phyloP scores from a whole-genome alignment of 2,329 filamentous ascomycete genomes.

The Aaosphaeria arxii region DNA sequence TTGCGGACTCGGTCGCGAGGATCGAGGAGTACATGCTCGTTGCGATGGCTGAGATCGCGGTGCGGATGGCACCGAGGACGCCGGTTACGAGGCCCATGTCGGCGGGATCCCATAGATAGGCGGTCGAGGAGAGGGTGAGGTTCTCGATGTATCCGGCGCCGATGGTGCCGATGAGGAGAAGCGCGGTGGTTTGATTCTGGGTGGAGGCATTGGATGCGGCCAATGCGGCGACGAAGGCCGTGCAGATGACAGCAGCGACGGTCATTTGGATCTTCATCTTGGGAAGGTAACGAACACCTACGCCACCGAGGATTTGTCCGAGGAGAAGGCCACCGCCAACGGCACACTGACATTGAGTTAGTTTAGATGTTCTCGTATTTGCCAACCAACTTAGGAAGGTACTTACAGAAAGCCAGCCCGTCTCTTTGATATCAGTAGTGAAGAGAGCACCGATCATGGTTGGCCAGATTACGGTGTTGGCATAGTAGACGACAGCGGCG shows the following conservation, averaged over 20 bases:
- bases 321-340: conserved; percentile 31
- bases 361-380: conserved; percentile 3
- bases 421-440: conserved; percentile 22
- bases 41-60: conserved; percentile 18
- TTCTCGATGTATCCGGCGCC: conserved; percentile 31
- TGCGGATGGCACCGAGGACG: conserved; percentile 28
- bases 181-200: conserved; percentile 14
- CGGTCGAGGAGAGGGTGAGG: conserved; percentile 22
- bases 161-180: conserved; percentile 23
- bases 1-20: conserved; percentile 22
- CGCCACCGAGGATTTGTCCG: conserved; percentile 28
- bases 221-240: conserved; percentile 24
- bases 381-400: background rate
- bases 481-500: conserved; percentile 34
- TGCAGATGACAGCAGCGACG: conserved; percentile 18
- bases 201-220: conserved; percentile 16
- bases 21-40: conserved; percentile 30
- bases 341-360: conserved; percentile 13
- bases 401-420: conserved; percentile 30
- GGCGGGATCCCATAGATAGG: conserved; percentile 27
- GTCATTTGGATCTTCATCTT: conserved; percentile 32
- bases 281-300: conserved; percentile 25
- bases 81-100: conserved; percentile 31
- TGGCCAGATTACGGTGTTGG: conserved; percentile 30
- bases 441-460: conserved; percentile 26